Percentiles rank a stretch among this genome's conserved stretches.
Conservation (phyloP, 2,329 filamentous ascomycete species). For the Gaeumannomyces tritici region DNA sequence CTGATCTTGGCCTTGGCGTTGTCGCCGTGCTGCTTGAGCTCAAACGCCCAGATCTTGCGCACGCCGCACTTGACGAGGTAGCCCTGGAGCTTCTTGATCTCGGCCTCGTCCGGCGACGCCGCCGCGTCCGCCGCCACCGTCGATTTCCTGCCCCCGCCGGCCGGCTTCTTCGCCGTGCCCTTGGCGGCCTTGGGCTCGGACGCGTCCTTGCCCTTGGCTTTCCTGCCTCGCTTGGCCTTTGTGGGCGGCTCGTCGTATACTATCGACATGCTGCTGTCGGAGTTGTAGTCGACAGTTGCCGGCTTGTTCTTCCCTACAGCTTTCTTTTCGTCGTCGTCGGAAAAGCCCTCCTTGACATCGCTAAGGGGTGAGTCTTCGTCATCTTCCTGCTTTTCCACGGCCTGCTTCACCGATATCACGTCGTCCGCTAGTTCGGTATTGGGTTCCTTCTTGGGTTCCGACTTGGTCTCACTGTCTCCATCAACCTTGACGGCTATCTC, state of each 20-base stretch:
- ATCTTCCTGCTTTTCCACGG: conserved; percentile 9
- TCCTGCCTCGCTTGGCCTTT: conserved; percentile 19
- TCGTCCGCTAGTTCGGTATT: conserved; percentile 4
- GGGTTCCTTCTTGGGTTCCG: conserved; percentile 5
- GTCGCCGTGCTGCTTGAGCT: conserved; percentile 65
- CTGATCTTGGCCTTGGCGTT: conserved; percentile 71
- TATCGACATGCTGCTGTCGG: conserved; percentile 58
- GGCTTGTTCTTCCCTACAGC: conserved; percentile 4
- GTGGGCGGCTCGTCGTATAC: conserved; percentile 62
- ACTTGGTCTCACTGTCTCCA: background rate
- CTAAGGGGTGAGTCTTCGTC: conserved; percentile 8
- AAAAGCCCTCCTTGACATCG: conserved; percentile 3
- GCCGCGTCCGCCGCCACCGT: conserved; percentile 17
- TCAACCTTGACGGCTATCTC: background rate
- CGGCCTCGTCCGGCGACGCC: conserved; percentile 56
- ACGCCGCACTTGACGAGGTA: conserved; percentile 86
- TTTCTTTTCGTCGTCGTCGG: conserved; percentile 4
- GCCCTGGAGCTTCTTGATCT: conserved; percentile 81
- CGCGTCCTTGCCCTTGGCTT: conserved; percentile 8
- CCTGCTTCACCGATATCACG: conserved; percentile 7
- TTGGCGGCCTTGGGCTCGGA: conserved; percentile 5
- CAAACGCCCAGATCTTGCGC: conserved; percentile 81
- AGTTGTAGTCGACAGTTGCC: conserved; percentile 3
- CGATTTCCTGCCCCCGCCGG: background rate
- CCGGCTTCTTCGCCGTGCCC: conserved; percentile 2